Percentiles rank a stretch among this genome's conserved stretches.
These are phyloP conservation scores for Nemania diffusa DNA, from an alignment of 2,329 filamentous ascomycete genomes.

Conservation along the genomic window DNA sequence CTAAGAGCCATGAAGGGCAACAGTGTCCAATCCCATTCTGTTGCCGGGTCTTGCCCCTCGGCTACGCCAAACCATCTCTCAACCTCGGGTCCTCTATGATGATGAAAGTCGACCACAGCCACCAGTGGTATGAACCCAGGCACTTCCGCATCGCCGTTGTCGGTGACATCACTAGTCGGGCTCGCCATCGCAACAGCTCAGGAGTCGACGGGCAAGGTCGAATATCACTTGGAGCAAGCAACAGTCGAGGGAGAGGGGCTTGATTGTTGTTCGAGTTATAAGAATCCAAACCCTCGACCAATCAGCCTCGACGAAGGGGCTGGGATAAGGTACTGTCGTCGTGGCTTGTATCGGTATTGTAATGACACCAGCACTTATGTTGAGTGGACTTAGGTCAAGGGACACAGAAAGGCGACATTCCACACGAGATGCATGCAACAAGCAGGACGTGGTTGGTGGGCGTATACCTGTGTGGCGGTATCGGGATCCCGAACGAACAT, in stretches of 20 bases:
- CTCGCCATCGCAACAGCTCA: constrained; percentile 37
- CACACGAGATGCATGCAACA: constrained; percentile 16
- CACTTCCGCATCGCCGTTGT: constrained; percentile 28
- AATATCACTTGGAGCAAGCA: not conserved
- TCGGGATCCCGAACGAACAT: constrained; percentile 10
- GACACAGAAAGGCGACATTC: constrained; percentile 27
- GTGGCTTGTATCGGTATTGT: not conserved
- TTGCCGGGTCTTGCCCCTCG: constrained; percentile 80
- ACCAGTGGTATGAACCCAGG: constrained; percentile 73
- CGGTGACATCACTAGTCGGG: constrained; percentile 23
- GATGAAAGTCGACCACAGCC: constrained; percentile 84
- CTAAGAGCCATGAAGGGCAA: constrained; percentile 97
- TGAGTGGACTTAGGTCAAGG: constrained; percentile 3
- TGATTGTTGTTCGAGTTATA: not conserved
- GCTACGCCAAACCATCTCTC: constrained; percentile 87
- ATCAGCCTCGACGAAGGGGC: constrained; percentile 9
- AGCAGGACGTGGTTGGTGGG: not conserved
- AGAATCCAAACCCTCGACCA: constrained; percentile 7
- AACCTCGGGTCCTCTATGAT: constrained; percentile 89
- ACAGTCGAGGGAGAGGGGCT: not conserved
- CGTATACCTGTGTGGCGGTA: not conserved
- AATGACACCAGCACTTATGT: constrained; percentile 22
- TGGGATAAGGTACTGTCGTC: constrained; percentile 11
- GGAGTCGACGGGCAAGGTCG: constrained; percentile 4
- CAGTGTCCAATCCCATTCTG: constrained; percentile 87